A percentile compares a stretch with the other conserved stretches of the same genome.
phyloP scores from a whole-genome alignment of 2,329 filamentous ascomycete genomes.

The Scedosporium dehoogii region DNA sequence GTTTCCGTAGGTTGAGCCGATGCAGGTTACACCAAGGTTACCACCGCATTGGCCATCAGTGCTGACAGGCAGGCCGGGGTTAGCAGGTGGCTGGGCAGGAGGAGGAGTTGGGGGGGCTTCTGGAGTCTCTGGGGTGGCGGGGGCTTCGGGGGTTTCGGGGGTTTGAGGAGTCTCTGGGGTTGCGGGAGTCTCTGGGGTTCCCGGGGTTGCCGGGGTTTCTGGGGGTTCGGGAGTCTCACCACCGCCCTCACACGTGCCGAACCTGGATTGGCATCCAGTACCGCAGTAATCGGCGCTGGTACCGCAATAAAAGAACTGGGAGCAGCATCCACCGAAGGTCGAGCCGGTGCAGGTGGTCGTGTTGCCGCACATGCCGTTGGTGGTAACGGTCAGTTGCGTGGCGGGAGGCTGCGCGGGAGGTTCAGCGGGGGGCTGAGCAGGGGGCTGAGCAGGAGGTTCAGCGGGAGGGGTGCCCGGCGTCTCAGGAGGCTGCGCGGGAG shows the following conservation, averaged over 20 bases:
- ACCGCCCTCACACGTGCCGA: constrained; percentile 7
- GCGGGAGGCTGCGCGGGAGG: not conserved
- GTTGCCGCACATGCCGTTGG: constrained; percentile 8
- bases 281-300: constrained; percentile 2
- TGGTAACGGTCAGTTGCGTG: not conserved
- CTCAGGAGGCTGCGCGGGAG: not conserved
- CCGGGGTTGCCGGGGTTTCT: not conserved
- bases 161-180: not conserved
- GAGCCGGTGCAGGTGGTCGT: constrained; percentile 7
- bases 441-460: not conserved
- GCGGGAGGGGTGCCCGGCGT: not conserved
- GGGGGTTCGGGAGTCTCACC: not conserved
- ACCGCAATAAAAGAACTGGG: constrained; percentile 4
- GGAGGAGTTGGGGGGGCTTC: not conserved
- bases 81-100: not conserved
- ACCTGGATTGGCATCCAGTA: constrained; percentile 1
- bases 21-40: constrained; percentile 21
- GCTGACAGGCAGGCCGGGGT: constrained; percentile 7
- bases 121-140: not conserved
- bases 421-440: not conserved
- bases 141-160: not conserved
- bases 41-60: constrained; percentile 24
- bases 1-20: constrained; percentile 21
- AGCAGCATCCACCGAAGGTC: constrained; percentile 6
- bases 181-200: not conserved